Evolutionary conservation across 768 basidiomycete species (phyloP).

Genomic region (Mycena venus): DNA sequence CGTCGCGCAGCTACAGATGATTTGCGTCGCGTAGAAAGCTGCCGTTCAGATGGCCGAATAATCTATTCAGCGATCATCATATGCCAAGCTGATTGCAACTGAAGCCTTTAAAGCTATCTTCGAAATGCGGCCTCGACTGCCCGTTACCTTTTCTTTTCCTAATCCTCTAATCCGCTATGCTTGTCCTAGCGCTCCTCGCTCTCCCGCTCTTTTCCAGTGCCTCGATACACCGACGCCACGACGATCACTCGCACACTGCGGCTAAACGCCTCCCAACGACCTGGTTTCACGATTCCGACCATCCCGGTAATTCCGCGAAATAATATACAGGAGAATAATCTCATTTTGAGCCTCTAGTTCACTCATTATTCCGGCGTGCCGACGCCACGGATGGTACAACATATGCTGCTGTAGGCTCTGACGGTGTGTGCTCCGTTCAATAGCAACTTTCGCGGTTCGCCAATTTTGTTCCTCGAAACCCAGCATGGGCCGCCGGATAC

Average conservation of each 20-base stretch:
- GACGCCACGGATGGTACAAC: not conserved
- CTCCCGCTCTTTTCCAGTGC: constrained; percentile 14
- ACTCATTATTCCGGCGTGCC: constrained; percentile 5
- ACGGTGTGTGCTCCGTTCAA: constrained; percentile 43
- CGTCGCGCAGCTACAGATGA: no score
- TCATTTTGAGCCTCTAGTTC: no score
- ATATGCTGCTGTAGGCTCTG: constrained; percentile 27
- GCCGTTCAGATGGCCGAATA: no score
- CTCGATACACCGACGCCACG: not conserved
- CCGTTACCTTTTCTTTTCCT: not conserved
- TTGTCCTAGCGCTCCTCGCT: not conserved
- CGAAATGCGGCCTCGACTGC: not conserved
- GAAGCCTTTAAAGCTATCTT: no score
- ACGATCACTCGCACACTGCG: constrained; percentile 5
- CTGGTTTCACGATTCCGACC: not conserved
- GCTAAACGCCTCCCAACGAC: not conserved
- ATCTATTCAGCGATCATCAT: no score
- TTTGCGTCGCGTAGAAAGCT: no score
- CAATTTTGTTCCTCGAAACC: not conserved
- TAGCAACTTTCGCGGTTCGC: no score
- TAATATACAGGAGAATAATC: no score
- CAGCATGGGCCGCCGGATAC: not conserved
- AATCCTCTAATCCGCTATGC: not conserved
- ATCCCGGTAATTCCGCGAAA: not conserved
- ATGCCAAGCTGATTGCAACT: no score